Base-by-base conservation (phyloP, 2,329 filamentous ascomycete species). In the Sporothrix schenckii region DNA sequence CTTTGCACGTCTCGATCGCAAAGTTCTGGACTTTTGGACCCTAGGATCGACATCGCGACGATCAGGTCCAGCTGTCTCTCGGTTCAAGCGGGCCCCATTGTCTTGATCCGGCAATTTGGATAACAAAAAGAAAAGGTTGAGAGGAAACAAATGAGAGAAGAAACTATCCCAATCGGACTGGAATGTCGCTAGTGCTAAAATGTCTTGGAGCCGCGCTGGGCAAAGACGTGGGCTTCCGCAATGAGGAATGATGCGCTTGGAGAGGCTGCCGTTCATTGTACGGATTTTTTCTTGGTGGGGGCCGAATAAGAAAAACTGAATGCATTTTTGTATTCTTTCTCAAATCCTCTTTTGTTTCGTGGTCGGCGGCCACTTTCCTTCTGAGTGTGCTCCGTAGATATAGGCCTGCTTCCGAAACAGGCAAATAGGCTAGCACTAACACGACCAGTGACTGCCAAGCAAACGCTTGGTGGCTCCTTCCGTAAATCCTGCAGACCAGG, bases 191-290 rank as follows among this genome's bases (percentile, higher is more conserved):
- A 34, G 52, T 27, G 34, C 3, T 11, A 4, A 16, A 2, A 3
- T 58, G 66, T 68, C 66, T 68, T 52, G 30, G 66, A 49, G 39
- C 66, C 66, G 56, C 52, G 66, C 66, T 19, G 65, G 30, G 34
- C 21, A 9, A 47, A 13, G 16, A 34, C 30, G 16, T 39, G 21
- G 60, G 11, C 4, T 68, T 60, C 66, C 66, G 53, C 52, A 68
- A 60, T 39, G 14, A 34, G 65, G 14, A 54, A 67, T 16, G 49
- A 54, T 66, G 27, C 58, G 11, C 39, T 63, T 4, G 11, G 39
- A 61, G n/a, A 61, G 58, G 34, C 58, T 21, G 30, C 41, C n/a
- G 5, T 50, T 50, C 11, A 6, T 21, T 5, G 9, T 16, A 30
- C 13, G 24, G 9, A 16, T 54, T 16, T 1, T 54, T 54, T 54